Conservation (phyloP, 495 filamentous ascomycete genomes). For the Xylaria venustula region DNA sequence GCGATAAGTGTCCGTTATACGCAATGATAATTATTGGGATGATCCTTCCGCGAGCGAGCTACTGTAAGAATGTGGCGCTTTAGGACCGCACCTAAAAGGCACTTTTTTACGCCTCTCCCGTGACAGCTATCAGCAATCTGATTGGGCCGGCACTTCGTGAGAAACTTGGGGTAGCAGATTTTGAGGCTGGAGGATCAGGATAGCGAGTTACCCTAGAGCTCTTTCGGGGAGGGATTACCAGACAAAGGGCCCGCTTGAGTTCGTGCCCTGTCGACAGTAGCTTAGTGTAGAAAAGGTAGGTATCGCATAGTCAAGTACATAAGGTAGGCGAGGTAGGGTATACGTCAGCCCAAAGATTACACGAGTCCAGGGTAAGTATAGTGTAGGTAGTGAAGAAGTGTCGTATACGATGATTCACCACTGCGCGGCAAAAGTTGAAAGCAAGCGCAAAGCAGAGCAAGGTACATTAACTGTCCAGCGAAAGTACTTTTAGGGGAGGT, state of each 20-base stretch:
- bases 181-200: constrained; percentile 1
- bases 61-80: background rate
- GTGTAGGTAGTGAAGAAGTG: background rate
- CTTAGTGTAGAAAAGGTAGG: too few species aligned
- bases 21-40: background rate
- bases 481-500: too few species aligned
- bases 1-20: too few species aligned
- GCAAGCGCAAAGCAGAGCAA: too few species aligned
- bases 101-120: background rate
- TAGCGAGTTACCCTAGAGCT: background rate
- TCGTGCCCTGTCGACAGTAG: background rate
- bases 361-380: background rate
- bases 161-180: background rate
- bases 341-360: constrained; percentile 7
- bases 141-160: background rate
- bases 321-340: too few species aligned
- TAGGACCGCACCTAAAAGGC: background rate
- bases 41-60: background rate
- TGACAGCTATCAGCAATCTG: background rate
- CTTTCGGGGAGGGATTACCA: background rate
- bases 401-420: background rate
- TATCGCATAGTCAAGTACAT: too few species aligned
- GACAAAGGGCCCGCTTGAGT: background rate
- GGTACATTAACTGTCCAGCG: too few species aligned
- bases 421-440: background rate